Base-by-base conservation (phyloP, 306 rosid genomes). In the Dalbergia cultrata region DNA sequence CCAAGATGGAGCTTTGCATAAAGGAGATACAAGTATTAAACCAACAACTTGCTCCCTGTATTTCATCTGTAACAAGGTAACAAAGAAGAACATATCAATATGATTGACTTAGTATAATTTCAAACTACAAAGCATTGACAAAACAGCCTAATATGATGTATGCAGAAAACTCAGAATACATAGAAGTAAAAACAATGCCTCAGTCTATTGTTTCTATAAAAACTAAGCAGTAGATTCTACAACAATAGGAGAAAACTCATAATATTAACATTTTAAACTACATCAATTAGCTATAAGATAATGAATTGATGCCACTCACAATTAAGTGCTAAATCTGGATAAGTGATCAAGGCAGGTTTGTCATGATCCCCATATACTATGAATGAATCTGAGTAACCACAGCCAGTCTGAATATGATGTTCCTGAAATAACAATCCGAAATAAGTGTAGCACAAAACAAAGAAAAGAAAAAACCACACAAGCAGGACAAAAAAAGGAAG, bases 1-100 rank as follows among this genome's bases (percentile, higher is more conserved):
- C 98, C 98, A 94, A 70, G 97, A 92, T 45, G 98, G 97, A 1
- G 94, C 88, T 83, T 87, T 94, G 89, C 97, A 94, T 17, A 94
- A 74, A 70, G 98, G 98, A 86, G 98, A 94, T 69, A 94, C 94
- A 39, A 94, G 97, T 74, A 94, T 92, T 83, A 94, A 88, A 71
- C 98, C 98, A 76, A 92, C 87, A 79, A 92, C 98, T 22, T 94
- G 97, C 70, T 94, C 94, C 82, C 97, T 88, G 80, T 90, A 90
- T 86, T 94, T 94, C 75, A 83, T 83, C 98, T 94, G 90, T 17
- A 54, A 84, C 13, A 62, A 7, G 79, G 76, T 33, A 80, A 9
- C 53, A 53, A 74, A 85, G 67, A 82, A 16, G 62, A 81, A 47
- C 12, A 68, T 35, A 37, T 70, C 59, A 53, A 53, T 33, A 19